Evolutionary conservation across 371 early-diverging fungal genomes (phyloP), one percentile per base, ranked within the genome.

Genomic region (Umbelopsis sp.): DNA sequence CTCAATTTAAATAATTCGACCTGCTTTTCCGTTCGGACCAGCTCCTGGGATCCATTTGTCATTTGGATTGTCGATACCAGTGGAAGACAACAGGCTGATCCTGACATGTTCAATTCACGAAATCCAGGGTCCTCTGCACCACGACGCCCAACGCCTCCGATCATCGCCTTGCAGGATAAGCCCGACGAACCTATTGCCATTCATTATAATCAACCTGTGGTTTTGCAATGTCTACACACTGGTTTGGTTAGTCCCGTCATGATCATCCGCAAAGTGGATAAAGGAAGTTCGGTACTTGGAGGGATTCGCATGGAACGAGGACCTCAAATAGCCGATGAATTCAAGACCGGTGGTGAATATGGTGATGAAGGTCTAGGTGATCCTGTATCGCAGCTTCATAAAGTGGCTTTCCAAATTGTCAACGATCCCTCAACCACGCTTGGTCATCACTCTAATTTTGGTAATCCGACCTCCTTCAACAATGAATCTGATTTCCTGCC

Each of bases 301-400:
- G 88, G 81, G 18, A 73, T 72, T 22, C 66, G 74, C 0, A 57
- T 66, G 20, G 44, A 46, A 50, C 44, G 70, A 70, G 29, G 66
- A 63, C 5, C 69, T 50, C 14, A 57, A 35, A 14, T 14, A 1
- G 9, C 29, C 18, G 35, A 10, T 52, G 38, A 44, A 38, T 29
- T 67, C 18, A 50, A 50, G 7, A 41, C 65, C 25, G 77, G 77
- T 16, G 76, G 80, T 6, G 77, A 80, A 63, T 72, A 62, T 64
- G 74, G 82, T 50, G 76, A 84, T 64, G 85, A 85, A 53, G 72
- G 73, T 0, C 69, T 81, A 2, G 84, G 84, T 32, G 84, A 84
- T 72, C 93, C 96, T 1, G 92, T 97, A 0, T 93, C 93, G 18
- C 96, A 95, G 74, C 81, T 97, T 50, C 96, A 97, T 82, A 95